Evolutionary conservation across 2,329 filamentous ascomycete genomes (phyloP).

Genomic region (Aspergillus bombycis): DNA sequence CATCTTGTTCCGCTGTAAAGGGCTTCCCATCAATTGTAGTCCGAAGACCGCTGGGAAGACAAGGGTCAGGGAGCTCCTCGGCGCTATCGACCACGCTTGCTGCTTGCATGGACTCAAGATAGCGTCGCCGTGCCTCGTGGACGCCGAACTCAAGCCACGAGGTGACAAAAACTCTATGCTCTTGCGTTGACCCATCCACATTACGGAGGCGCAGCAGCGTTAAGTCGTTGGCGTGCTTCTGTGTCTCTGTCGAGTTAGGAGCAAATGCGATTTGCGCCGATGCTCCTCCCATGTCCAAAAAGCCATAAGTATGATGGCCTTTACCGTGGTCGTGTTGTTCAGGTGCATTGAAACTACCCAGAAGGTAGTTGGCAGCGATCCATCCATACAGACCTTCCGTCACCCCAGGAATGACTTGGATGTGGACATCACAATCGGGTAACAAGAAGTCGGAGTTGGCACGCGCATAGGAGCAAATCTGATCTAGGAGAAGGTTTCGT

Average conservation of each 20-base stretch:
- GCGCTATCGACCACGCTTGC: constrained; percentile 61
- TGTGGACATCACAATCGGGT: constrained; percentile 85
- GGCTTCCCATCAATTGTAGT: constrained; percentile 72
- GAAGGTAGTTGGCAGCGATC: constrained; percentile 94
- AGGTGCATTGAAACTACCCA: constrained; percentile 85
- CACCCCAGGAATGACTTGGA: constrained; percentile 93
- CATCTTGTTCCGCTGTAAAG: constrained; percentile 43
- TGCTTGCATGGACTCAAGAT: constrained; percentile 75
- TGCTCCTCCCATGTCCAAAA: constrained; percentile 96
- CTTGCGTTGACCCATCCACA: constrained; percentile 73
- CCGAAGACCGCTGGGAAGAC: constrained; percentile 76
- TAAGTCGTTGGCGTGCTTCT: constrained; percentile 86
- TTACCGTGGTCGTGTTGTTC: constrained; percentile 78
- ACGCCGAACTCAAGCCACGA: constrained; percentile 99
- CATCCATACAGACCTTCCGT: constrained; percentile 96
- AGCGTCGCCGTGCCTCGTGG: constrained; percentile 84
- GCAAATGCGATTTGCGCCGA: constrained; percentile 98
- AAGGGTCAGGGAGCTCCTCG: constrained; percentile 83
- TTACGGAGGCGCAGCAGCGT: constrained; percentile 84
- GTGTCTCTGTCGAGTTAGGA: constrained; percentile 86
- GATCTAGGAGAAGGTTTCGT: constrained; percentile 70
- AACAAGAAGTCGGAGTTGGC: constrained; percentile 78
- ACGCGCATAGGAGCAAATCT: constrained; percentile 81
- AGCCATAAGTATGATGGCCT: constrained; percentile 91
- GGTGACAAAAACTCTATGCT: constrained; percentile 91